These are phyloP conservation scores for Saccharomycopsis oosterbeekiorum DNA, from an alignment of 805 yeast species.

Conservation along the genomic window DNA sequence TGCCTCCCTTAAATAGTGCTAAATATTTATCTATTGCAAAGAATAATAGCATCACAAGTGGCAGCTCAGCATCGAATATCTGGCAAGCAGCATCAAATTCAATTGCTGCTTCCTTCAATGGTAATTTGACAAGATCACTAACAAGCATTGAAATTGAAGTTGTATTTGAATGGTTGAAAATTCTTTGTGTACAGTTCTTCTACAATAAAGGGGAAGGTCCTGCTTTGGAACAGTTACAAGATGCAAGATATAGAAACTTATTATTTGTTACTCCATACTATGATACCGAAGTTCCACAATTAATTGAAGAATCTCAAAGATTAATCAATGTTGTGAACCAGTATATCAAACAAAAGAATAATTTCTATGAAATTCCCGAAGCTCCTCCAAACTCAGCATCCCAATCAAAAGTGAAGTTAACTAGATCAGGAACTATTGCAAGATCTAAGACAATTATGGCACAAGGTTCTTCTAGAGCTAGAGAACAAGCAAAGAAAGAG, in stretches of 20 bases:
- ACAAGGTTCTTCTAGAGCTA: conserved; percentile 52
- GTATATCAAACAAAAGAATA: conserved; percentile 38
- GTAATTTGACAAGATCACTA: conserved; percentile 31
- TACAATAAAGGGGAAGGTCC: conserved; percentile 80
- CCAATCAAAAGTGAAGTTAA: conserved; percentile 20
- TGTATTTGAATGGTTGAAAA: conserved; percentile 59
- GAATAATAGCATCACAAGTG: conserved; percentile 17
- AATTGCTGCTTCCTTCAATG: conserved; percentile 30
- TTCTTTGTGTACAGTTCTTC: conserved; percentile 62
- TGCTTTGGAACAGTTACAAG: conserved; percentile 50
- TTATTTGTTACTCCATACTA: conserved; percentile 57
- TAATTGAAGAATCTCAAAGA: conserved; percentile 50
- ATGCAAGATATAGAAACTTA: conserved; percentile 53
- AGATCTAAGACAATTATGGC: conserved; percentile 62
- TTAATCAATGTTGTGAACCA: conserved; percentile 45
- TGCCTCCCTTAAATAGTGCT: conserved; percentile 58
- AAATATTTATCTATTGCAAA: conserved; percentile 23
- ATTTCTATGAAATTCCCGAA: conserved; percentile 21
- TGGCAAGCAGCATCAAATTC: conserved; percentile 32
- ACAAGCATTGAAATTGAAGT: conserved; percentile 54
- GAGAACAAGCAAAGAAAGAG: conserved; percentile 38
- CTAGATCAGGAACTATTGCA: conserved; percentile 41
- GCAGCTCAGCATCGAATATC: conserved; percentile 25
- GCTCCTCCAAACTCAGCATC: not conserved
- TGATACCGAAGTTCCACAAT: conserved; percentile 36